Conservation (phyloP, 2,329 filamentous ascomycete genomes). For the Venturia asperata region DNA sequence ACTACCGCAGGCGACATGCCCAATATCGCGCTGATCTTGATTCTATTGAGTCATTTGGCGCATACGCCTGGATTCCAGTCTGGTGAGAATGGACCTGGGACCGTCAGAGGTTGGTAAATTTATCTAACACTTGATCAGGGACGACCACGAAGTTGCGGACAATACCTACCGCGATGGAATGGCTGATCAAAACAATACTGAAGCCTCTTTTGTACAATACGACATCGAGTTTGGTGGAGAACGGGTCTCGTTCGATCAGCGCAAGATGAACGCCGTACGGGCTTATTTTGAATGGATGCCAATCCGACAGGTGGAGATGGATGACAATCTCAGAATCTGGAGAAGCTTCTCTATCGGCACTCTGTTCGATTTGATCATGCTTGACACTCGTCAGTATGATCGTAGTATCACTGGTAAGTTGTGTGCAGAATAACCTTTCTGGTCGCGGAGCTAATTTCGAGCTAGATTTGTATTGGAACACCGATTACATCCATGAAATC, state of each 20-base stretch:
- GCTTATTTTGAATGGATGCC: constrained; percentile 43
- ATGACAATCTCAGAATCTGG: constrained; percentile 39
- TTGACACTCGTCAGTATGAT: constrained; percentile 39
- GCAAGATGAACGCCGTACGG: constrained; percentile 42
- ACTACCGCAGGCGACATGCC: constrained; percentile 38
- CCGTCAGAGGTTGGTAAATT: too few relatives aligned
- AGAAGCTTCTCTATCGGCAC: constrained; percentile 37
- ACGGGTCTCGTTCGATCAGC: constrained; percentile 35
- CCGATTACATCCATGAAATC: constrained; percentile 54
- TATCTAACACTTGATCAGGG: constrained; percentile 11
- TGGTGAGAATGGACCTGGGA: constrained; percentile 28
- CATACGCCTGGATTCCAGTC: constrained; percentile 39
- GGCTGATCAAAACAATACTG: constrained; percentile 38
- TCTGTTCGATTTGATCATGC: constrained; percentile 37
- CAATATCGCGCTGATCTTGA: constrained; percentile 38
- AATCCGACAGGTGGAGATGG: constrained; percentile 37
- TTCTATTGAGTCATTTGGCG: constrained; percentile 33
- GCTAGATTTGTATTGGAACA: constrained; percentile 45
- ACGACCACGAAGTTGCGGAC: constrained; percentile 32
- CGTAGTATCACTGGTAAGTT: constrained; percentile 37
- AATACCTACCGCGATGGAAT: constrained; percentile 38
- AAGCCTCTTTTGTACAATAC: constrained; percentile 32
- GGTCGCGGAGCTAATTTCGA: constrained; percentile 19
- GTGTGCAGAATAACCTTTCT: constrained; percentile 22
- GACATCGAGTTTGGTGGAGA: constrained; percentile 28